phyloP scores from a whole-genome alignment of 1,139 yeast species.

The Geotrichum candidum region DNA sequence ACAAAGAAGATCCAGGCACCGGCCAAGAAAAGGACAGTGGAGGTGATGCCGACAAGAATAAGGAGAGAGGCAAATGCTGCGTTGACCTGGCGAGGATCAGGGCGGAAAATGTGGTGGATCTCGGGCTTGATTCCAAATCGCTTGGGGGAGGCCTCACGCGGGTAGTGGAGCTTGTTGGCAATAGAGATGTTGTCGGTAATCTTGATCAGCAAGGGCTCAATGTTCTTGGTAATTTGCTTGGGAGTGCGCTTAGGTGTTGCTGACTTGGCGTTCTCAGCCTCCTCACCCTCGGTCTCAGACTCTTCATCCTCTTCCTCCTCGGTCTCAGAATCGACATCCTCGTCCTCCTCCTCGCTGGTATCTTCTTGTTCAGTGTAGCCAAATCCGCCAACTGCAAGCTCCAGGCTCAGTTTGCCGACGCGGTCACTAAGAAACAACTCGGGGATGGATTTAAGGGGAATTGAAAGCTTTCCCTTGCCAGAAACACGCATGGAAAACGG shows the following conservation, averaged over 20 bases:
- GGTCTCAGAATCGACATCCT: background rate
- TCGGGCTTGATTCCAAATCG: conserved; percentile 42
- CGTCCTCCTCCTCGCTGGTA: conserved; percentile 1
- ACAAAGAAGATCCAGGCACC: conserved; percentile 23
- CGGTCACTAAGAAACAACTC: conserved; percentile 19
- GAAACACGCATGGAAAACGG: conserved; percentile 25
- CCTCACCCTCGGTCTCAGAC: conserved; percentile 2
- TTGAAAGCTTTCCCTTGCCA: conserved; percentile 28
- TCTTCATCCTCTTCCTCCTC: conserved; percentile 1
- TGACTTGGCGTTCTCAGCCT: background rate
- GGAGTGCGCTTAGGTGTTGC: background rate
- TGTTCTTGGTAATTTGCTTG: conserved; percentile 1
- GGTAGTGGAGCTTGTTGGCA: conserved; percentile 6
- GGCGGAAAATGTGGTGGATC: conserved; percentile 61
- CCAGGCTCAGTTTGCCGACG: conserved; percentile 16
- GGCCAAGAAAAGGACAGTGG: conserved; percentile 32
- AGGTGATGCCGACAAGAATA: conserved; percentile 51
- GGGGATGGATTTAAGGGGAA: conserved; percentile 31
- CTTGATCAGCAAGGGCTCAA: conserved; percentile 1
- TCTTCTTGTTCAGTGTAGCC: conserved; percentile 8
- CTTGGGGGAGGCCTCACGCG: conserved; percentile 16
- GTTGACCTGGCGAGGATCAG: conserved; percentile 48
- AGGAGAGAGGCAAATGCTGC: conserved; percentile 39
- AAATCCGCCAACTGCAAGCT: conserved; percentile 15
- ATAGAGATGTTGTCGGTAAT: conserved; percentile 4